Base-by-base conservation (phyloP, 2,329 filamentous ascomycete species). In the Tolypocladium amazonense region DNA sequence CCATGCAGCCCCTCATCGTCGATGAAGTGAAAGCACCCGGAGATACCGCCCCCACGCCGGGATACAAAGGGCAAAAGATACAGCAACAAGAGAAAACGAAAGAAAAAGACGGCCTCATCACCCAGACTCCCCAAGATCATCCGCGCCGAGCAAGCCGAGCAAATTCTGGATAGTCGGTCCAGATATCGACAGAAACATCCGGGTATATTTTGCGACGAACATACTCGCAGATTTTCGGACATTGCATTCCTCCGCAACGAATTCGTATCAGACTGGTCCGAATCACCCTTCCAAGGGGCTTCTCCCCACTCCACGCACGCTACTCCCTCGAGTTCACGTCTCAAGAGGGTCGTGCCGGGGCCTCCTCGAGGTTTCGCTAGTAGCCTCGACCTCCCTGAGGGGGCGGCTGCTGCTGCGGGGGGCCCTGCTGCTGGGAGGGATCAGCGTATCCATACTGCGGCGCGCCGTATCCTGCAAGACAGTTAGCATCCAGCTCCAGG, bases 381-480 rank as follows among this genome's bases (percentile, higher is more conserved):
- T 68, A 68, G 54, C 65, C 62, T 56, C 63, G 59, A 14, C 65
- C 65, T 35, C 65, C 66, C 52, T 64, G 64, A 11, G 64, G 65
- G 33, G 61, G 66, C 47, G 58, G 64, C 50, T 59, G 62, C 50
- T 59, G 62, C 45, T 61, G 61, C 56, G 61, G 63, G 27, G 62
- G 55, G 30, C 27, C 41, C 41, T 63, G 63, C 57, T 67, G 66
- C 62, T 67, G 66, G 30, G 63, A 64, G 53, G 60, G 61, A 50
- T 67, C 65, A 33, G 57, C 60, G 65, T 83, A 83, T 57, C 75
- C 77, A 62, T 81, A 82, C 47, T 67, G 69, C 23, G 74, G 71
- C 9, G 67, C 68, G 56, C 65, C 70, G 61, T 72, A 78, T 56
- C 73, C 76, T 77, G 56, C 18, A 57, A 27, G 57, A 15, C 37